A percentile compares a stretch with the other conserved stretches of the same genome.
Evolutionary conservation across 306 rosid species (phyloP).

Genomic region (Trifolium repens): DNA sequence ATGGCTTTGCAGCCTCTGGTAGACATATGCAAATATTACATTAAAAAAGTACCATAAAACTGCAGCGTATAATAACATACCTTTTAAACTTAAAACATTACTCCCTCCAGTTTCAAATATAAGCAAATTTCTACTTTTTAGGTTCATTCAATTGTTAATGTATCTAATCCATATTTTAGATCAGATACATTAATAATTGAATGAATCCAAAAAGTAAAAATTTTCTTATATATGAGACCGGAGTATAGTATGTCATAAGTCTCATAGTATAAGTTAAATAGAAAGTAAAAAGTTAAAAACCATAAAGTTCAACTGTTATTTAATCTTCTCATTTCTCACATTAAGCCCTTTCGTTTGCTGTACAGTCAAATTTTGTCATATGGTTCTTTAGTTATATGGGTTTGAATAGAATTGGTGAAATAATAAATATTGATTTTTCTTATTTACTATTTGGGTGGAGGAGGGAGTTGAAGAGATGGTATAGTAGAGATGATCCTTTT

Average conservation of each 20-base stretch:
- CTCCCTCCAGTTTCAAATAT: too few species aligned
- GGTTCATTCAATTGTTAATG: too few species aligned
- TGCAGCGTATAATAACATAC: neutral
- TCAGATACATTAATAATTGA: too few species aligned
- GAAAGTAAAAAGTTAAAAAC: neutral
- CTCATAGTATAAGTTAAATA: neutral
- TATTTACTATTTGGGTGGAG: neutral
- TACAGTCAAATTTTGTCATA: neutral
- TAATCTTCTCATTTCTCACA: neutral
- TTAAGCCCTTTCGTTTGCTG: neutral
- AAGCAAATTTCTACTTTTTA: too few species aligned
- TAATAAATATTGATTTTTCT: slow-evolving; percentile 1
- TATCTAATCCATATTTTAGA: too few species aligned
- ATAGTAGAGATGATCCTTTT: neutral
- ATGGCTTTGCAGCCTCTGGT: slow-evolving; percentile 13
- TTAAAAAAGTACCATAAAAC: neutral
- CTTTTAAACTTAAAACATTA: neutral
- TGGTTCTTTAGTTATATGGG: slow-evolving; percentile 1
- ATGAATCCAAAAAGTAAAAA: too few species aligned
- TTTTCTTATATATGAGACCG: too few species aligned
- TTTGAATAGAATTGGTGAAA: neutral
- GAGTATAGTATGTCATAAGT: neutral
- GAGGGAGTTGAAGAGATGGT: neutral
- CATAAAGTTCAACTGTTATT: neutral
- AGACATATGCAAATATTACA: neutral